These are phyloP conservation scores for Gossypium herbaceum DNA, from an alignment of 345 rosid species.

Conservation along the genomic window DNA sequence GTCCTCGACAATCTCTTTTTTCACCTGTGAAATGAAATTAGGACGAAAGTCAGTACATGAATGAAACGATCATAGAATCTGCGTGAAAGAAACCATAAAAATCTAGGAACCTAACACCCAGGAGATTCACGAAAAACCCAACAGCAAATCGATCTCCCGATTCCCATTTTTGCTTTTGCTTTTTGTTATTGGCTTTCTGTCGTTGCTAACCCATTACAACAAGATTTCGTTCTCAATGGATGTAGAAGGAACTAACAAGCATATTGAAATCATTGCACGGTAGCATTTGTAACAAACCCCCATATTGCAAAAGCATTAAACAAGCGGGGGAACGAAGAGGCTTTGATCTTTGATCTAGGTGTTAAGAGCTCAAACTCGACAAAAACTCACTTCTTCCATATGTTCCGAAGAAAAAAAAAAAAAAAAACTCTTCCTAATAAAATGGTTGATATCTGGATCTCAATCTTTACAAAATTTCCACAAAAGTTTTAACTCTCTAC, in stretches of 20 bases:
- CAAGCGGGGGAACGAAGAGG: too few species aligned
- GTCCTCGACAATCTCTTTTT: neutral
- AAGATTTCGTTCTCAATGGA: neutral
- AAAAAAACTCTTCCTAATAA: neutral
- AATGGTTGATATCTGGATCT: neutral
- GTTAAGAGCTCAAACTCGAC: neutral
- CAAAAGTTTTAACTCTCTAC: neutral
- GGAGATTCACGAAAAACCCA: neutral
- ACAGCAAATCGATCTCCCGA: neutral
- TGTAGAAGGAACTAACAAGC: neutral
- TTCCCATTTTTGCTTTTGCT: too few species aligned
- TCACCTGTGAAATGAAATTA: slow-evolving; percentile 22
- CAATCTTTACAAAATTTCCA: neutral
- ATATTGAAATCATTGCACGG: neutral
- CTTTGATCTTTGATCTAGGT: neutral
- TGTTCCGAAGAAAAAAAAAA: too few species aligned
- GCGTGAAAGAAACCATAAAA: neutral
- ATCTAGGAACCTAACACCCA: neutral
- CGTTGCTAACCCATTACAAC: neutral
- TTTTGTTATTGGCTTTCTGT: neutral
- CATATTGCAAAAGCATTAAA: too few species aligned
- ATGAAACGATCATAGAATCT: too few species aligned
- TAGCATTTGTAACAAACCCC: neutral
- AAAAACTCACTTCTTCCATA: neutral
- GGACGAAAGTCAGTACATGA: too few species aligned